A percentile compares a stretch with the other conserved stretches of the same genome.
These are phyloP conservation scores for Letharia columbiana DNA, from an alignment of 495 filamentous ascomycete species.

Conservation along the genomic window DNA sequence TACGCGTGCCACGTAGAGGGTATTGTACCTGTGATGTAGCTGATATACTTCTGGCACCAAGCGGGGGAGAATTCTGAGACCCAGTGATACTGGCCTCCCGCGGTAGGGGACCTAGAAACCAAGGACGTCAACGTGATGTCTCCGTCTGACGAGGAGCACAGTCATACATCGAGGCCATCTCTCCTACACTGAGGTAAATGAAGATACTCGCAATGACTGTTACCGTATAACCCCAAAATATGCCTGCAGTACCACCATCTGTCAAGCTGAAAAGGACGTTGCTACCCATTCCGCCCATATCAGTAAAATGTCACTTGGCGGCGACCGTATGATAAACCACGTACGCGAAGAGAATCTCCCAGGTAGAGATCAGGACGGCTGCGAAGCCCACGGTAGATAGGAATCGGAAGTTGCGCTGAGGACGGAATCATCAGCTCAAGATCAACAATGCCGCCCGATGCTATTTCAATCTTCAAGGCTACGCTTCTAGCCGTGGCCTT, in stretches of 20 bases:
- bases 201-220: conserved; percentile 40
- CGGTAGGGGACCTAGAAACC: conserved; percentile 36
- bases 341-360: conserved; percentile 23
- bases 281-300: conserved; percentile 18
- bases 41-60: conserved; percentile 47
- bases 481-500: not conserved
- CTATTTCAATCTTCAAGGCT: not conserved
- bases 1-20: not conserved
- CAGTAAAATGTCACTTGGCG: not conserved
- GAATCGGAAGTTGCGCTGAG: conserved; percentile 44
- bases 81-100: conserved; percentile 51
- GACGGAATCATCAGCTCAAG: conserved; percentile 8
- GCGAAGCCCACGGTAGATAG: conserved; percentile 41
- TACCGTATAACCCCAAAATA: conserved; percentile 49
- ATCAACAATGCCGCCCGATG: not conserved
- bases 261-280: conserved; percentile 38
- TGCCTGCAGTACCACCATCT: conserved; percentile 48
- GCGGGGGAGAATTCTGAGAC: conserved; percentile 50
- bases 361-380: conserved; percentile 23
- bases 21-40: conserved; percentile 46
- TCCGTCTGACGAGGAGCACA: not conserved
- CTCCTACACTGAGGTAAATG: conserved; percentile 45
- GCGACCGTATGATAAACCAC: not conserved
- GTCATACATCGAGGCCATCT: conserved; percentile 49
- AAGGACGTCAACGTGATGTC: not conserved